Evolutionary conservation across 257 asterid genomes (phyloP).

Genomic region (Fraxinus americana): DNA sequence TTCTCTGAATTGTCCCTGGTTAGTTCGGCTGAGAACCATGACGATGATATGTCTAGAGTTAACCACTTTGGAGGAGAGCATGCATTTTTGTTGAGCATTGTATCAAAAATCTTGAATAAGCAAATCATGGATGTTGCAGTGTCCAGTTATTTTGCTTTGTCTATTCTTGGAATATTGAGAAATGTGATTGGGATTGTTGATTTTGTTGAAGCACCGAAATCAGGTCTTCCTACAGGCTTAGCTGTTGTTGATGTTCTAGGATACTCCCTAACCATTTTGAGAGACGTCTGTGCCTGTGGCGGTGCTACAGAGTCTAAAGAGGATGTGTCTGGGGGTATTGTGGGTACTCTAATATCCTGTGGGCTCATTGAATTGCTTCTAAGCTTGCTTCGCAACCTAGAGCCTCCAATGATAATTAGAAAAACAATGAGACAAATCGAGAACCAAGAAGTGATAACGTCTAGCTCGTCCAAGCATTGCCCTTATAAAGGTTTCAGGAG

Average conservation of each 20-base stretch:
- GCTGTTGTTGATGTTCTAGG: slow-evolving; percentile 64
- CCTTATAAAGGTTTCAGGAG: slow-evolving; percentile 85
- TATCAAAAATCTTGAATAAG: slow-evolving; percentile 58
- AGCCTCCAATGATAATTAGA: slow-evolving; percentile 65
- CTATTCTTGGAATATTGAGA: slow-evolving; percentile 49
- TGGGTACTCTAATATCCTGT: slow-evolving; percentile 44
- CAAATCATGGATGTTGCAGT: slow-evolving; percentile 42
- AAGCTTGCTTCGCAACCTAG: slow-evolving; percentile 55
- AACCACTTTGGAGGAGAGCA: slow-evolving; percentile 49
- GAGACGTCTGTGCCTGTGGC: slow-evolving; percentile 63
- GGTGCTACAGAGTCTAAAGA: slow-evolving; percentile 25
- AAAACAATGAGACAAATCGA: slow-evolving; percentile 43
- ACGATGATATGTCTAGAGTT: slow-evolving; percentile 17
- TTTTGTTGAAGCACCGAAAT: slow-evolving; percentile 43
- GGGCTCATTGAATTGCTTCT: slow-evolving; percentile 65
- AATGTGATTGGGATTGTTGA: slow-evolving; percentile 42
- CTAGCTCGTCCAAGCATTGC: slow-evolving; percentile 40
- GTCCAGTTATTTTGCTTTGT: slow-evolving; percentile 41
- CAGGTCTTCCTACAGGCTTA: slow-evolving; percentile 64
- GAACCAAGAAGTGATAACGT: slow-evolving; percentile 23
- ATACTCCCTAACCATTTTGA: slow-evolving; percentile 63
- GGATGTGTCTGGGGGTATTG: slow-evolving; percentile 38
- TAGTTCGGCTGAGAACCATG: slow-evolving; percentile 21
- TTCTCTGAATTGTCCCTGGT: slow-evolving; percentile 48
- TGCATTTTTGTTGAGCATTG: slow-evolving; percentile 52